Percentiles rank a stretch among this genome's conserved stretches.
phyloP scores from a whole-genome alignment of 768 basidiomycete species.

The Lentinula lateritia region DNA sequence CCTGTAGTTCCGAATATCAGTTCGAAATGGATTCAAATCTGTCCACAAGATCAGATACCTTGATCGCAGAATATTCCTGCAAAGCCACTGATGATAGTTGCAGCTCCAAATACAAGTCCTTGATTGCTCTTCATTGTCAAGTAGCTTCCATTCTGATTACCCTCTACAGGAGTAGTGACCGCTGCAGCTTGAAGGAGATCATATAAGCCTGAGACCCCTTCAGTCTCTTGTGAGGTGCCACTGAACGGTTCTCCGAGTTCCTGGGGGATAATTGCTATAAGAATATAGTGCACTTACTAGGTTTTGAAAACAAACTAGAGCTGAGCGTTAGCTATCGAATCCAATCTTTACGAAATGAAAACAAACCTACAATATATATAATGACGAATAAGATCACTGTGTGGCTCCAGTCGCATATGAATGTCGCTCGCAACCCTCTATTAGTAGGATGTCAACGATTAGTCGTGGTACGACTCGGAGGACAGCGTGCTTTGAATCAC shows the following conservation, averaged over 20 bases:
- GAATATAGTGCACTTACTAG: constrained; percentile 16
- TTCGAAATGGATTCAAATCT: neutral
- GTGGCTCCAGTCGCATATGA: constrained; percentile 39
- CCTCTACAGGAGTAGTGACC: constrained; percentile 36
- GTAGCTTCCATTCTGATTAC: constrained; percentile 48
- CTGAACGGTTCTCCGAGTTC: constrained; percentile 12
- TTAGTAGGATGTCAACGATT: neutral
- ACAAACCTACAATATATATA: constrained; percentile 20
- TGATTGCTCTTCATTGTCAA: constrained; percentile 51
- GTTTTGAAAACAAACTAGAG: constrained; percentile 24
- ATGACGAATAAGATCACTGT: constrained; percentile 39
- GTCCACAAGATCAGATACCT: constrained; percentile 19
- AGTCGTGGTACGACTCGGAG: neutral
- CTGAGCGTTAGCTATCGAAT: constrained; percentile 6
- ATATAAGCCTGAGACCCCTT: constrained; percentile 35
- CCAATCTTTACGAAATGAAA: constrained; percentile 11
- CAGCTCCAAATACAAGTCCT: constrained; percentile 36
- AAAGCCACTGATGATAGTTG: constrained; percentile 34
- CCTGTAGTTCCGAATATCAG: constrained; percentile 18
- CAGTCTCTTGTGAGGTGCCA: constrained; percentile 30
- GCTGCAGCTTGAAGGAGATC: constrained; percentile 43
- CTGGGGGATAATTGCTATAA: constrained; percentile 1
- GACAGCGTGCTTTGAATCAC: neutral
- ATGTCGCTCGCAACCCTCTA: constrained; percentile 37
- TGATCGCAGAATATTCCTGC: constrained; percentile 47